Evolutionary conservation across 345 rosid species (phyloP).

Genomic region (Rhizophora mangle): DNA sequence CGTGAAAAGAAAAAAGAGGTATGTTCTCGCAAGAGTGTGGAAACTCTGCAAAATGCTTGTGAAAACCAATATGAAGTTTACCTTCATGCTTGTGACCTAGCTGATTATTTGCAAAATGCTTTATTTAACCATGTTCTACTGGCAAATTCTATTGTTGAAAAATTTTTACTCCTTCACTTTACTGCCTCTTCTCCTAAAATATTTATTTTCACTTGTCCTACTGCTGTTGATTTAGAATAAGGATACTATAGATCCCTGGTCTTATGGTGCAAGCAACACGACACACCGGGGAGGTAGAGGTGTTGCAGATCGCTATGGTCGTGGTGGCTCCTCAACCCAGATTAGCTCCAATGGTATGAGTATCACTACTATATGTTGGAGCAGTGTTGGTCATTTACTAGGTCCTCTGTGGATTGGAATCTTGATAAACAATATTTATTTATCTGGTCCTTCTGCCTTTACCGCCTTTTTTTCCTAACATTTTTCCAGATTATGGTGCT

Average conservation of each 20-base stretch:
- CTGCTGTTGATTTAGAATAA: conserved; percentile 50
- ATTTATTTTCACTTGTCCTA: conserved; percentile 7
- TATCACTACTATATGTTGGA: background rate
- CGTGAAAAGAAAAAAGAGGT: conserved; percentile 64
- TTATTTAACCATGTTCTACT: no score
- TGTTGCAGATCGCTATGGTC: conserved; percentile 72
- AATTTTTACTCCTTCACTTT: no score
- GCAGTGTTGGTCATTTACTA: conserved; percentile 3
- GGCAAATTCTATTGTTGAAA: no score
- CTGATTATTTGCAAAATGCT: no score
- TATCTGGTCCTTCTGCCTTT: background rate
- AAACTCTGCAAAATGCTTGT: background rate
- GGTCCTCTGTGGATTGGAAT: background rate
- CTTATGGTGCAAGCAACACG: conserved; percentile 56
- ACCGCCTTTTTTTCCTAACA: background rate
- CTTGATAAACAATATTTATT: conserved; percentile 1
- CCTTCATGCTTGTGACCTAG: background rate
- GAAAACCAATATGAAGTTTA: background rate
- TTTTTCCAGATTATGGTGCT: conserved; percentile 56
- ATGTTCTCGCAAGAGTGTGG: background rate
- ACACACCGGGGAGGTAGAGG: conserved; percentile 62
- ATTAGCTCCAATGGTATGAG: conserved; percentile 55
- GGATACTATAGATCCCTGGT: conserved; percentile 56
- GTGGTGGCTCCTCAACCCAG: conserved; percentile 49
- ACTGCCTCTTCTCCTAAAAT: no score